phyloP scores from a whole-genome alignment of 306 rosid genomes.

The Vigna radiata region DNA sequence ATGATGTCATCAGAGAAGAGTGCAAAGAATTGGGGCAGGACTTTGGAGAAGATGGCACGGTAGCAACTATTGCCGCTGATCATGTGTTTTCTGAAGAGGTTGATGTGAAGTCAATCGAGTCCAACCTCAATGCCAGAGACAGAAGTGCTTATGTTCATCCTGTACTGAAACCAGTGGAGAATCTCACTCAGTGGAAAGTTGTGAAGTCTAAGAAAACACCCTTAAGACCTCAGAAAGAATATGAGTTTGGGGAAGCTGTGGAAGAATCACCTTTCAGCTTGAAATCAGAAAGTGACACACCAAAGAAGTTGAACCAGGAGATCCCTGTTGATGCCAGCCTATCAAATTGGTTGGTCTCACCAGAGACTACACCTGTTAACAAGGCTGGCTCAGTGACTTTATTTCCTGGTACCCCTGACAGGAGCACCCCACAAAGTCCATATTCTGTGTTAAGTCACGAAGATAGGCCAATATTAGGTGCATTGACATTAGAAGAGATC shows the following conservation, averaged over 20 bases:
- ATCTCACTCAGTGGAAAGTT: conserved; percentile 79
- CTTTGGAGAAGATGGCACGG: conserved; percentile 51
- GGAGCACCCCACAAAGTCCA: conserved; percentile 60
- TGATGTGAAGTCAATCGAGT: conserved; percentile 51
- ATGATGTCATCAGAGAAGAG: conserved; percentile 30
- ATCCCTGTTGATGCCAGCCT: conserved; percentile 87
- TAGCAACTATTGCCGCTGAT: conserved; percentile 32
- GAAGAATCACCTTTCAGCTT: conserved; percentile 54
- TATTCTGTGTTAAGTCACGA: conserved; percentile 67
- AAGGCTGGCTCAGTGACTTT: conserved; percentile 44
- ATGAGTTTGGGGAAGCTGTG: conserved; percentile 38
- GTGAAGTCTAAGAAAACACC: conserved; percentile 61
- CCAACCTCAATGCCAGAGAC: conserved; percentile 61
- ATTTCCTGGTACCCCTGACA: conserved; percentile 52
- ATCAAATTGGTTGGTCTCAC: conserved; percentile 81
- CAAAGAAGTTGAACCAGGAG: conserved; percentile 60
- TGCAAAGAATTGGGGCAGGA: conserved; percentile 31
- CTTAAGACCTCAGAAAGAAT: conserved; percentile 71
- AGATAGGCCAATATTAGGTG: conserved; percentile 91
- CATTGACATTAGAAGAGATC: conserved; percentile 81
- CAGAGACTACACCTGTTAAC: conserved; percentile 56
- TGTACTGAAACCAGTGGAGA: conserved; percentile 85
- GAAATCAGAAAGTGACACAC: conserved; percentile 50
- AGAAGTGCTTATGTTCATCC: conserved; percentile 82
- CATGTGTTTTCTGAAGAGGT: conserved; percentile 55